These are phyloP conservation scores for Podospora sp. DNA, from an alignment of 495 filamentous ascomycete species.

Conservation along the genomic window DNA sequence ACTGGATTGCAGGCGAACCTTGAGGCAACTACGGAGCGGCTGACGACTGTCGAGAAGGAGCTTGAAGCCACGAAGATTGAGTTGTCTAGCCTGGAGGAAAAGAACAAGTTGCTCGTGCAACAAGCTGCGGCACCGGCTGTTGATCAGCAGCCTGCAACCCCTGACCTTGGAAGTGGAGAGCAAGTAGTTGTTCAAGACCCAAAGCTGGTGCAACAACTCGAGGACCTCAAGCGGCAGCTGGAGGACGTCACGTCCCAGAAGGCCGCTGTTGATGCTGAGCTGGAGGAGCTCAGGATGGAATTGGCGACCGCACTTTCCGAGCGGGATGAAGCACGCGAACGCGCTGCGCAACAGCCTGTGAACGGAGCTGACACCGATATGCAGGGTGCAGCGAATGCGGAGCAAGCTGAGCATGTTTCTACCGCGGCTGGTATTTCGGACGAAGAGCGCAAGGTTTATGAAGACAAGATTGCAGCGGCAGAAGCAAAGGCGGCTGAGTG, in stretches of 20 bases:
- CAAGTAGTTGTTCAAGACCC: slow-evolving; percentile 22
- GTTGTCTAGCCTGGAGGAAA: slow-evolving; percentile 42
- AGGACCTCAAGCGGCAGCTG: slow-evolving; percentile 39
- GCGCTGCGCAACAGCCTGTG: slow-evolving; percentile 43
- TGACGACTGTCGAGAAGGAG: slow-evolving; percentile 42
- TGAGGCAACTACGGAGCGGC: slow-evolving; percentile 34
- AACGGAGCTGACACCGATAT: slow-evolving; percentile 39
- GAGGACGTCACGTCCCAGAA: slow-evolving; percentile 46
- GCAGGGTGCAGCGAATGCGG: slow-evolving; percentile 37
- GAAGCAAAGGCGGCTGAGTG: slow-evolving; percentile 57
- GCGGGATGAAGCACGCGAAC: slow-evolving; percentile 51
- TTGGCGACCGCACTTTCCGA: slow-evolving; percentile 45
- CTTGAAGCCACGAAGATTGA: slow-evolving; percentile 41
- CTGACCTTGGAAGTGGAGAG: slow-evolving; percentile 11
- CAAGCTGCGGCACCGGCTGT: slow-evolving; percentile 17
- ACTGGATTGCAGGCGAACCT: slow-evolving; percentile 39
- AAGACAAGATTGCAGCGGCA: slow-evolving; percentile 49
- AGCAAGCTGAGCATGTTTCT: slow-evolving; percentile 29
- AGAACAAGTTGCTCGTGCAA: slow-evolving; percentile 36
- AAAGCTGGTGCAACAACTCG: slow-evolving; percentile 76
- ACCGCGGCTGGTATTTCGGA: slow-evolving; percentile 40
- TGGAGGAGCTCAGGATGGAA: slow-evolving; percentile 49
- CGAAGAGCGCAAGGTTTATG: slow-evolving; percentile 54
- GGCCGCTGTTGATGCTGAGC: slow-evolving; percentile 44
- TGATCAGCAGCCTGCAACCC: slow-evolving; percentile 15